Evolutionary conservation across 1,284 basidiomycete species (phyloP), one percentile per base, ranked within the genome.

Genomic region (Ustilago cynodontis): DNA sequence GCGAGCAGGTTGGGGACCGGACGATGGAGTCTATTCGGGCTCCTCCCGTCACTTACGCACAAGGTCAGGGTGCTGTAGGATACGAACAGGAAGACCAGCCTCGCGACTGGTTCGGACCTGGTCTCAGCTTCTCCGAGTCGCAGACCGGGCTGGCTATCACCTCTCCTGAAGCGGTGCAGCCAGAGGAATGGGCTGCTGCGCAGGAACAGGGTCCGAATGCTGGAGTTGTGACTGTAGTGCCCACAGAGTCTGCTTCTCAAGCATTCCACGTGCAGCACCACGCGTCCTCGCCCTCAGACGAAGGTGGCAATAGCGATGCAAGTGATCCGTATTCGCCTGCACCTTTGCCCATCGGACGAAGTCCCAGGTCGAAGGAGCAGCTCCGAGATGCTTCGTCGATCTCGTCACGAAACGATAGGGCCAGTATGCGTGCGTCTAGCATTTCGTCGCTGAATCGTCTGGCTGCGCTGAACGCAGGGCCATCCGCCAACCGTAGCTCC

Each of bases 251-350:
- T 1, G 9, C 37, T 9, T 33, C 45, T 11, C 58, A 65, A 16
- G 22, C 49, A 18, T 51, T 65, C 39, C 54, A 61, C 33, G 41
- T 71, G 6, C 61, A 61, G 41, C 69, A 71, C 26, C 20, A 45
- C 43, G 63, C 65, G 20, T 65, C 69, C 13, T 65, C 69, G 1
- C 55, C 69, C 1, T 62, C 59, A 2, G 28, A 72, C 9, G 59
- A 72, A 26, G 55, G 51, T 11, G 33, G 55, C 13, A 43, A 16
- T 31, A 67, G 64, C 35, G 59, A 62, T 14, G 59, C 56, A 20
- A 67, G 64, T 47, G 70, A 72, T 35, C 70, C 70, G 1, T 72
- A 72, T 59, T 72, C 70, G 45, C 70, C 64, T 4, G 70, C 70
- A 3, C 70, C 70, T 24, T 16, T 60, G 31, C 70, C 70, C 10